phyloP scores from a whole-genome alignment of 805 yeast genomes.

The Candida palmyrensis region DNA sequence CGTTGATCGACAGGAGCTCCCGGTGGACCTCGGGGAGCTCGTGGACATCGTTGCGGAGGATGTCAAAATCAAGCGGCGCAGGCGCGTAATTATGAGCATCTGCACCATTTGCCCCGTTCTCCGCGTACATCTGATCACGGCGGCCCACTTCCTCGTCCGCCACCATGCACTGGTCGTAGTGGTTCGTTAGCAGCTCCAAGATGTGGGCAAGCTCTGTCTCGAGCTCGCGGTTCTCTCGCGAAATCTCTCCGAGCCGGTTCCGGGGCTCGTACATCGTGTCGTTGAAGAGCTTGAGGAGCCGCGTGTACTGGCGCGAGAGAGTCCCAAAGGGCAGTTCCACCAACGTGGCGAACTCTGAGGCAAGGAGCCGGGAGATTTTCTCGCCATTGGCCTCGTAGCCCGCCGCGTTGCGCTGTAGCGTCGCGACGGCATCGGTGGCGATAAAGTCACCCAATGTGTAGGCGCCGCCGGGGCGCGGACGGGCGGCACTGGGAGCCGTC shows the following conservation, averaged over 20 bases:
- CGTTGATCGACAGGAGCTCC: constrained; percentile 37
- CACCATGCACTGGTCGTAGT: constrained; percentile 71
- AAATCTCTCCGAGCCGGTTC: constrained; percentile 6
- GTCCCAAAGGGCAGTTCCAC: background rate
- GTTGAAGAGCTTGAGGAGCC: constrained; percentile 2
- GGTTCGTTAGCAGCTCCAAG: constrained; percentile 68
- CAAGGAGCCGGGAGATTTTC: background rate
- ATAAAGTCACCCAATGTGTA: constrained; percentile 26
- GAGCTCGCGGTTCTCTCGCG: constrained; percentile 40
- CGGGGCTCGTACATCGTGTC: constrained; percentile 1
- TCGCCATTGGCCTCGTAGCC: constrained; percentile 22
- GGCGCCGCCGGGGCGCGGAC: too few relatives aligned
- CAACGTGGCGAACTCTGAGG: background rate
- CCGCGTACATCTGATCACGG: constrained; percentile 14
- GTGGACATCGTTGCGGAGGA: constrained; percentile 46
- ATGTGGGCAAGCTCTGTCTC: constrained; percentile 70
- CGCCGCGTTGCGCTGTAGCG: constrained; percentile 19
- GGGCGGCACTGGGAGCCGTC: too few relatives aligned
- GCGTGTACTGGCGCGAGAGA: background rate
- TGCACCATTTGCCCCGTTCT: constrained; percentile 4
- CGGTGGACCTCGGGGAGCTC: constrained; percentile 55
- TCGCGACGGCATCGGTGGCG: constrained; percentile 25
- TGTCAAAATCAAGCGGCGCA: constrained; percentile 33
- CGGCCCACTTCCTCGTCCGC: constrained; percentile 40
- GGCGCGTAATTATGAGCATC: too few relatives aligned